These are phyloP conservation scores for Gossypium anomalum DNA, from an alignment of 345 rosid species.

Conservation along the genomic window DNA sequence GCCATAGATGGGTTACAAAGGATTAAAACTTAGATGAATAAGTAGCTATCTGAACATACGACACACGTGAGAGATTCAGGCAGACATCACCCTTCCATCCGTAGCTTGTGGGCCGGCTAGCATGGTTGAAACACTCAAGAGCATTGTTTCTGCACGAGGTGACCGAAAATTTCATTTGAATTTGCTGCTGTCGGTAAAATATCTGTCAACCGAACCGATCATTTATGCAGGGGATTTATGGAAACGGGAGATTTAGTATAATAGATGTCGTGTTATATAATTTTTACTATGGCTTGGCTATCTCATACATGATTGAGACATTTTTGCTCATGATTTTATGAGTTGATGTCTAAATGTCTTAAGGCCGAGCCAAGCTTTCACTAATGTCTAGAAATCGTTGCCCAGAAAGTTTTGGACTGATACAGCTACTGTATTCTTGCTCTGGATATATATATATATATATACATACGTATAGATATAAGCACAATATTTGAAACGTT, in stretches of 20 bases:
- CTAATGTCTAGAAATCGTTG: not conserved
- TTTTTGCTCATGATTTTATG: not conserved
- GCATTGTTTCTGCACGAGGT: slow-evolving; percentile 1
- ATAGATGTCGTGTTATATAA: slow-evolving; percentile 19
- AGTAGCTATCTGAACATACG: not conserved
- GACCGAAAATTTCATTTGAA: not conserved
- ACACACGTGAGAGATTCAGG: not conserved
- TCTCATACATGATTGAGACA: slow-evolving; percentile 9
- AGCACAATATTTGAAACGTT: not conserved
- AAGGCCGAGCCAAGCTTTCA: not conserved
- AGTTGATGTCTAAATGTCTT: not conserved
- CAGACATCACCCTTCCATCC: not conserved
- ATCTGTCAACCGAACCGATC: not conserved
- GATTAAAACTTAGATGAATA: slow-evolving; percentile 33
- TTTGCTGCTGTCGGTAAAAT: slow-evolving; percentile 6
- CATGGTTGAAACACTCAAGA: slow-evolving; percentile 7
- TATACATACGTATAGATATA: not conserved
- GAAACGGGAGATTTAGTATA: not conserved
- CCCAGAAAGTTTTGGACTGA: not conserved
- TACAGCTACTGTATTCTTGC: not conserved
- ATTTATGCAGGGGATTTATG: not conserved
- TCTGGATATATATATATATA: not conserved
- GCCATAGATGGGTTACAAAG: slow-evolving; percentile 78
- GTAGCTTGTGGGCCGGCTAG: not conserved
- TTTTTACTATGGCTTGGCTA: slow-evolving; percentile 11